Evolutionary conservation across 805 yeast species (phyloP), one percentile per base, ranked within the genome.

Genomic region (Zygotorulaspora sp.): DNA sequence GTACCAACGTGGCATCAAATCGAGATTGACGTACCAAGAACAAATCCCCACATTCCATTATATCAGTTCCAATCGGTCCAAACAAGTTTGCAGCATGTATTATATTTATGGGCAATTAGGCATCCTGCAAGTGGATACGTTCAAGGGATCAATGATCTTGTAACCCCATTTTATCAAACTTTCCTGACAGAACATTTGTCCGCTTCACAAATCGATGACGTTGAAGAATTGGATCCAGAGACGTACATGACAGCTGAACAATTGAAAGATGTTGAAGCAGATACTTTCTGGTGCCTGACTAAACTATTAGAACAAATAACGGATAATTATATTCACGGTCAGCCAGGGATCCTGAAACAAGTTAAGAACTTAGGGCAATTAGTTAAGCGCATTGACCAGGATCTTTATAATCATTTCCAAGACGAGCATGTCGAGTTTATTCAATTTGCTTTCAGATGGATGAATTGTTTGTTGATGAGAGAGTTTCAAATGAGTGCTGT

Each of bases 91-190:
- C 88, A 89, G 51, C 77, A 83, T 48, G 78, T 92, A 7, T 65
- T 90, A 37, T 90, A 88, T 55, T 67, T 90, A 22, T 90, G 98
- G 98, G 94, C 97, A 0, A 79, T 90, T 17, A 72, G 97, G 49
- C 97, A 92, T 58, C 97, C 98, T 1, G 96, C 97, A 5, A 80
- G 92, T 55, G 98, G 98, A 11, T 90, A 90, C 61, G 98, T 90
- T 14, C 98, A 90, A 66, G 98, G 98, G 18, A 90, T 90, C 35
- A 90, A 90, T 60, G 98, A 90, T 63, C 70, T 90, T 34, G 86
- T 80, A 11, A 90, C 97, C 1, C 97, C 98, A 3, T 86, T 92
- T 57, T 88, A 74, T 61, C 95, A 90, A 62, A 80, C 88, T 0
- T 90, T 90, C 53, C 60, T 92, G 32, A 70, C 78, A 2, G 78